Base-by-base conservation (phyloP, 805 yeast genomes). In the Cyberlindnera samutprakarnensis region DNA sequence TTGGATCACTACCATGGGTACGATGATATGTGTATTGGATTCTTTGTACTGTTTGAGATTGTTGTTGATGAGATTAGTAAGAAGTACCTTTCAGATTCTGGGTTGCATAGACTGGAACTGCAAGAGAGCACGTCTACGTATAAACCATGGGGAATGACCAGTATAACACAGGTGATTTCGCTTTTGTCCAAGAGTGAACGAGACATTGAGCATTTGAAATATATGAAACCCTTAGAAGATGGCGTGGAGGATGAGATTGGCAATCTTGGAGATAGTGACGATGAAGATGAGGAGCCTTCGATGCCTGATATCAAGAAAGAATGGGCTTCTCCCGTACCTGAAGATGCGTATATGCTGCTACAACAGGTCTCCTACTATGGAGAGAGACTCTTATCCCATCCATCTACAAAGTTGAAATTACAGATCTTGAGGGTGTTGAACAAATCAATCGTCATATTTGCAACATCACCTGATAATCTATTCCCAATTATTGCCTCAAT, bases 1-100 rank as follows among this genome's bases (percentile, higher is more conserved):
- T 63, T 90, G 30, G 97, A 90, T 56, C 64, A 76, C 32, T 90
- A 80, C 48, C 95, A 88, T 56, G 94, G 90, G 0, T 90, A 90
- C 53, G 61, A 76, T 2, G 62, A 66, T 12, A 59, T 92, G 13
- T 77, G 84, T 33, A 78, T 78, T 36, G 84, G 85, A 2, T 78
- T 85, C 37, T 82, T 87, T 39, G 56, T 66, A 3, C 79, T 85
- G 0, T 85, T 88, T 46, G 70, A 70, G 32, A 77, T 74, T 17
- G 54, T 84, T 5, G 60, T 76, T 6, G 56, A 57, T 20, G 77
- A 76, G 46, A 56, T 75, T 23, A 51, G 54, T 20, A 51, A 55
- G 14, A 33, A 49, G 25, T 70, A 66, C 43, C 35, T 69, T 30
- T 28, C 30, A 7, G 49, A 42, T 12, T 50, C 39, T 27, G 57